A percentile compares a stretch with the other conserved stretches of the same genome.
Evolutionary conservation across 352 stramenopile species (phyloP).

Genomic region (Pythium myriotylum): DNA sequence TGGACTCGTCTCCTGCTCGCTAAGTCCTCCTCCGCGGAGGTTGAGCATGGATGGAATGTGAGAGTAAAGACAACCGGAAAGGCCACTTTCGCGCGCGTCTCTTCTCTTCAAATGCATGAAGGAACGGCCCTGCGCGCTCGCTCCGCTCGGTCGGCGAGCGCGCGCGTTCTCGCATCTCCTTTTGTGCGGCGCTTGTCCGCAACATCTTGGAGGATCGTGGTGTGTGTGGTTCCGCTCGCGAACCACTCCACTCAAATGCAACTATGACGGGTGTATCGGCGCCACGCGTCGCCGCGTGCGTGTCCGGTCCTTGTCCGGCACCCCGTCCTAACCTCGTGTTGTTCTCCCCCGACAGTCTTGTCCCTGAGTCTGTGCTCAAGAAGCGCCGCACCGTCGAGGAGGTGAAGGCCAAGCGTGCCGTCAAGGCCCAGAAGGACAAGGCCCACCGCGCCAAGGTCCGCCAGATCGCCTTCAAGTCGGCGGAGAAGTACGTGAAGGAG

Average conservation of each 20-base stretch:
- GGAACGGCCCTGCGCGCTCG: constrained; percentile 14
- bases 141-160: too few species aligned
- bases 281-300: constrained; percentile 1
- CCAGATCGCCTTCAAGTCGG: constrained; percentile 92
- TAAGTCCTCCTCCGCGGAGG: not conserved
- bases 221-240: constrained; percentile 58
- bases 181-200: constrained; percentile 63
- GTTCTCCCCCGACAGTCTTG: constrained; percentile 57
- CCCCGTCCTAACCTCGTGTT: constrained; percentile 70
- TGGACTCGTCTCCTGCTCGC: constrained; percentile 33
- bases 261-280: constrained; percentile 84
- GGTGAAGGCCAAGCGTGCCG: constrained; percentile 85
- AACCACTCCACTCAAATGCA: constrained; percentile 87
- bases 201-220: constrained; percentile 84
- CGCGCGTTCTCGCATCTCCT: constrained; percentile 63
- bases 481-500: constrained; percentile 99
- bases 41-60: constrained; percentile 70
- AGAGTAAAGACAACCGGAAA: constrained; percentile 79
- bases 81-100: constrained; percentile 33
- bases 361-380: constrained; percentile 91
- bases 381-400: constrained; percentile 88
- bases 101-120: constrained; percentile 90
- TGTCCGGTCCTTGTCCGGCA: constrained; percentile 42
- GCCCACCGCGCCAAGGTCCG: constrained; percentile 87
- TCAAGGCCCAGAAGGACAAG: constrained; percentile 78